Base-by-base conservation (phyloP, 2,329 filamentous ascomycete species). In the Pseudocercospora vitis region DNA sequence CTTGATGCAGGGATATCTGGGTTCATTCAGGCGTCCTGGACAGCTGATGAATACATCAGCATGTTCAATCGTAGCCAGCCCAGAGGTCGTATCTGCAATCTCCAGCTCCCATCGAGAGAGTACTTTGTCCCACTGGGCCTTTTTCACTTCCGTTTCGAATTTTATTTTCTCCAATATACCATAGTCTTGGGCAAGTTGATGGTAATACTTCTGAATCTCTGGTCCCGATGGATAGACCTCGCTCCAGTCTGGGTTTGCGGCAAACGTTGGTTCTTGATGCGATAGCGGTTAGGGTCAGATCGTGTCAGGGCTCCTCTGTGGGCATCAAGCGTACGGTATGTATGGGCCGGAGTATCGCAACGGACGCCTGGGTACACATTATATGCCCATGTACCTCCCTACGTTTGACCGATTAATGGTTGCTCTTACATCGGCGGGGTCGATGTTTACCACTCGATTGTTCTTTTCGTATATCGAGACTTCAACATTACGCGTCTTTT, bases 41-140 rank as follows among this genome's bases (percentile, higher is more conserved):
- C 72, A 74, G 49, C 77, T 71, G 1, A 78, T 61, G 2, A 77
- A 58, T 4, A 78, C 45, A 50, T 78, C 68, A 66, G 47, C 21
- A 63, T 65, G 7, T 60, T 72, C 54, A 78, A 69, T 6, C 67
- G 57, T 7, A 57, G 62, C 16, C 63, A 67, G 65, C 57, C 56
- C 67, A 16, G 33, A 14, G 9, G 61, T 62, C 51, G 35, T 56
- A 23, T 80, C 64, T 19, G 73, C 76, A n/a, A 81, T 72, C n/a
- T n/a, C n/a, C n/a, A n/a, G n/a, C 5, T 69, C 72, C 78, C 78
- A 81, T 55, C 76, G 68, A 2, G 76, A 77, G 2, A 60, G 65
- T 1, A 74, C 69, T 16, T 79, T 76, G 39, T 77, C 67, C 78
- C 78, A 81, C 33, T 74, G 72, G 14, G 74, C 74, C 3, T 73